Evolutionary conservation across 73 alveolate species (phyloP).

Genomic region (Tetrahymena elliotti): DNA sequence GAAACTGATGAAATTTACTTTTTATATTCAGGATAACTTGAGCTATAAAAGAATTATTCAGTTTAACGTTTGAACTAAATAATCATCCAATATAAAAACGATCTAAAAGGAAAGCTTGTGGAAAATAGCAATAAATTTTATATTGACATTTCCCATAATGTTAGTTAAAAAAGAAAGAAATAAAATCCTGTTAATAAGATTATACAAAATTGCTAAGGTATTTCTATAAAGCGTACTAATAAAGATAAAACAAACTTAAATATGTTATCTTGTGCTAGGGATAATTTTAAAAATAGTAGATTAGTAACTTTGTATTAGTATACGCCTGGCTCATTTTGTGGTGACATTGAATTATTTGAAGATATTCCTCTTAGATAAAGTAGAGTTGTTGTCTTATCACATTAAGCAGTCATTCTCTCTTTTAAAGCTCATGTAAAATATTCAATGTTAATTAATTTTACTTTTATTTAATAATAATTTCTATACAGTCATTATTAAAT

Average conservation of each 20-base stretch:
- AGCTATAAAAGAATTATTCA: not conserved
- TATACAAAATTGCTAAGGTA: not conserved
- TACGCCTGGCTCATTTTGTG: not conserved
- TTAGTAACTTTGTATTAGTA: not conserved
- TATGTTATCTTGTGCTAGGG: not conserved
- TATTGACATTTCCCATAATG: not conserved
- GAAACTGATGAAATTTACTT: not conserved
- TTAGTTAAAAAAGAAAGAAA: not conserved
- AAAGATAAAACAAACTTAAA: not conserved
- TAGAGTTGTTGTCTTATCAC: not conserved
- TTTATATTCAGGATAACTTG: not conserved
- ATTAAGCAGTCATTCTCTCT: not conserved
- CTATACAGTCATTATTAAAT: not conserved
- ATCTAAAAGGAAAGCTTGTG: not conserved
- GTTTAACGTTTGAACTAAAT: not conserved
- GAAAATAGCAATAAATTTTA: not conserved
- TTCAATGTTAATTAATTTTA: not conserved
- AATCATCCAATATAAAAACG: not conserved
- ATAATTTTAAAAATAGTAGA: not conserved
- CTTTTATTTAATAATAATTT: not conserved
- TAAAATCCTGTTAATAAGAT: not conserved
- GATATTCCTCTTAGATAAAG: not conserved
- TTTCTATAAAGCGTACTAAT: not conserved
- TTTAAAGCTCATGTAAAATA: not conserved
- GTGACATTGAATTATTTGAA: not conserved